phyloP scores from a whole-genome alignment of 2,329 filamentous ascomycete species.

The Cordyceps pruinosa region DNA sequence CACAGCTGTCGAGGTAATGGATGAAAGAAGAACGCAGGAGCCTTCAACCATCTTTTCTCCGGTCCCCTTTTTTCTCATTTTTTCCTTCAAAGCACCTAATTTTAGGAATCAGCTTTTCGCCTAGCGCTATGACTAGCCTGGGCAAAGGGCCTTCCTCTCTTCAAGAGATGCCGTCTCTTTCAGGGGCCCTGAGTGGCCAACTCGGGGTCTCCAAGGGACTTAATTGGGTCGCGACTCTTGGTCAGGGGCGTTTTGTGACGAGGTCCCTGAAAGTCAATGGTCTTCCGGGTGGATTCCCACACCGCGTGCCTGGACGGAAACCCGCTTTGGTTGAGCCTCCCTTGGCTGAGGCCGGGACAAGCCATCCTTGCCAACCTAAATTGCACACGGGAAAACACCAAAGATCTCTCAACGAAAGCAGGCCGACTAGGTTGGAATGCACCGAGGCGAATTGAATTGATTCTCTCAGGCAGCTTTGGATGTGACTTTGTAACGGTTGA shows the following conservation, averaged over 20 bases:
- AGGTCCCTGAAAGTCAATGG: not conserved
- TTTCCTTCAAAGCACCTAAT: not conserved
- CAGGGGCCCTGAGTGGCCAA: not conserved
- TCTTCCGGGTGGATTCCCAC: not conserved
- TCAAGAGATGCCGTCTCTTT: not conserved
- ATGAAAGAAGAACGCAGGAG: not conserved
- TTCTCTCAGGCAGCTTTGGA: no score
- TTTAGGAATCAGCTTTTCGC: not conserved
- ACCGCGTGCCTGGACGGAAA: not conserved
- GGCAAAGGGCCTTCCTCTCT: not conserved
- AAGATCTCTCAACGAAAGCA: no score
- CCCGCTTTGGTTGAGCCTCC: not conserved
- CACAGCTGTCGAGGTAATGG: not conserved
- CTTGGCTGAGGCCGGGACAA: not conserved
- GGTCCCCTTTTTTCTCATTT: not conserved
- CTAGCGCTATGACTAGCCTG: slow-evolving; percentile 2
- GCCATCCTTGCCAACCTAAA: no score
- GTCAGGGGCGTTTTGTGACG: not conserved
- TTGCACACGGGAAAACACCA: no score
- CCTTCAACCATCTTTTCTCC: not conserved
- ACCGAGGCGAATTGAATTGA: no score
- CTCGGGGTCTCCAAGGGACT: not conserved
- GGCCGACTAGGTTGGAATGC: no score
- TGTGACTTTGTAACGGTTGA: no score
- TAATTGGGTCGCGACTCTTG: slow-evolving; percentile 1